These are phyloP conservation scores for Pythium vanterpoolii DNA, from an alignment of 352 stramenopile genomes.

Conservation along the genomic window DNA sequence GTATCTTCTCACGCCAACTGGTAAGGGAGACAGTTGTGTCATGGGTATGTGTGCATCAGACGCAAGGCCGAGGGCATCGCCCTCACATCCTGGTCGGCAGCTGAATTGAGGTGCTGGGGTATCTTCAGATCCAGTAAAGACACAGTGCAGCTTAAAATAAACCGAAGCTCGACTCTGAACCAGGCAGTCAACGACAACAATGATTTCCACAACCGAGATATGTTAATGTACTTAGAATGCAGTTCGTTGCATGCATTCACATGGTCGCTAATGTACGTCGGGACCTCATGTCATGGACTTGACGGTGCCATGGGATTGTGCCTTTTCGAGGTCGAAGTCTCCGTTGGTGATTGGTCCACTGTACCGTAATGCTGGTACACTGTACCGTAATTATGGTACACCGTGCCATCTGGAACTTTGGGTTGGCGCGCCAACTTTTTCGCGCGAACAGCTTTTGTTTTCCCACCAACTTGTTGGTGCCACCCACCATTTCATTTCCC, in stretches of 20 bases:
- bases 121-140: not conserved
- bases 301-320: not conserved
- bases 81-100: slow-evolving; percentile 7
- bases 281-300: not conserved
- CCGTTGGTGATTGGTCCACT: not conserved
- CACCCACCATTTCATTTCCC: not conserved
- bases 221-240: too few species aligned
- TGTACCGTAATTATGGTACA: slow-evolving; percentile 20
- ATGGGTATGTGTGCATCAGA: slow-evolving; percentile 8
- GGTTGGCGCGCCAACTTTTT: slow-evolving; percentile 16
- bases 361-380: slow-evolving; percentile 1
- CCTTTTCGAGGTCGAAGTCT: not conserved
- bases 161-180: not conserved
- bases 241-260: too few species aligned
- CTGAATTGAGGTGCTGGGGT: not conserved
- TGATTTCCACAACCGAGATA: too few species aligned
- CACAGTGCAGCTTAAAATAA: not conserved
- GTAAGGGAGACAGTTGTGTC: not conserved
- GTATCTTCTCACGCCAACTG: not conserved
- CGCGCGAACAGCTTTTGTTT: slow-evolving; percentile 5
- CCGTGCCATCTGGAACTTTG: not conserved
- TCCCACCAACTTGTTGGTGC: too few species aligned
- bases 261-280: not conserved
- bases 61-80: not conserved
- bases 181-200: too few species aligned